phyloP scores from a whole-genome alignment of 805 yeast species.

The Zygotorulaspora danielsina region DNA sequence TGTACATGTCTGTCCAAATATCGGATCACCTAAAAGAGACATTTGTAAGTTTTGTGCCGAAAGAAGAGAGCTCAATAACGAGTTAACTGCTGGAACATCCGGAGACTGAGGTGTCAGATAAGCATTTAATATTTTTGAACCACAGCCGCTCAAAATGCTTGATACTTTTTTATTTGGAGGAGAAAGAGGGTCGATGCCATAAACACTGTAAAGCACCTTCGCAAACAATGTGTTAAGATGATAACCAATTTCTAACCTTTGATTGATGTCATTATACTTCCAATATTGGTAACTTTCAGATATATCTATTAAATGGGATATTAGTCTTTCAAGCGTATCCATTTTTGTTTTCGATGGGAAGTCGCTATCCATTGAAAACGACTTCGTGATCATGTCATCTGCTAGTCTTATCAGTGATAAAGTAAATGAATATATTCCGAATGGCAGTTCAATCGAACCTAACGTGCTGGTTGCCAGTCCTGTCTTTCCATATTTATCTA shows the following conservation, averaged over 20 bases:
- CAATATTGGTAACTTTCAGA: conserved; percentile 73
- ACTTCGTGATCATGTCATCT: conserved; percentile 48
- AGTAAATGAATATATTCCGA: conserved; percentile 64
- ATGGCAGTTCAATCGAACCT: conserved; percentile 68
- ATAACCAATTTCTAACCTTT: conserved; percentile 59
- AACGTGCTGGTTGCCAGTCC: conserved; percentile 59
- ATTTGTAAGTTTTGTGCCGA: conserved; percentile 18
- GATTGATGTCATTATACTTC: conserved; percentile 53
- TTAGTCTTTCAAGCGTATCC: conserved; percentile 51
- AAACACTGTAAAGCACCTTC: conserved; percentile 48
- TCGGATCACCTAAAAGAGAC: conserved; percentile 35
- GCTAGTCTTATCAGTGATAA: conserved; percentile 54
- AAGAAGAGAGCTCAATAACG: conserved; percentile 20
- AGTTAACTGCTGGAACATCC: conserved; percentile 41
- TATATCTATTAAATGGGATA: conserved; percentile 55
- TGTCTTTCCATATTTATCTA: conserved; percentile 59
- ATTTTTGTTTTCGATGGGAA: conserved; percentile 44
- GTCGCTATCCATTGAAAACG: conserved; percentile 40
- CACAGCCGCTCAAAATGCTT: conserved; percentile 47
- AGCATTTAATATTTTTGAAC: conserved; percentile 47
- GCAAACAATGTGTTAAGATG: conserved; percentile 51
- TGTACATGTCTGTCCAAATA: conserved; percentile 18
- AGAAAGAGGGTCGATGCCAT: conserved; percentile 47
- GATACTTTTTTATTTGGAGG: conserved; percentile 42
- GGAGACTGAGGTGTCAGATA: conserved; percentile 52